Percentiles rank a stretch among this genome's conserved stretches.
phyloP scores from a whole-genome alignment of 78 protist genomes.

The slime mould (Dictyostelium discoideum) region DNA sequence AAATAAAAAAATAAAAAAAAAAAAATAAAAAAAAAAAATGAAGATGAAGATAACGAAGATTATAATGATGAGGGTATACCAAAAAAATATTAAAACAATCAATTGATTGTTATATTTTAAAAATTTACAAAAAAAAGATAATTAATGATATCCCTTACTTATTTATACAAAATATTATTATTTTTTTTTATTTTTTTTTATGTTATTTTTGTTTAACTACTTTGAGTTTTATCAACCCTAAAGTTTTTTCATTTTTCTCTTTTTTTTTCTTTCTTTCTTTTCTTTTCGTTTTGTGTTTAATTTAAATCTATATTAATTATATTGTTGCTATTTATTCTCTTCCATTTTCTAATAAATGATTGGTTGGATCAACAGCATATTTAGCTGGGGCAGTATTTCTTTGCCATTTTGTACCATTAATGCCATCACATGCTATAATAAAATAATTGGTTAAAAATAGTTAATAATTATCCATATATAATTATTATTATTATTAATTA shows the following conservation, averaged over 20 bases:
- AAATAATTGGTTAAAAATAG: neutral
- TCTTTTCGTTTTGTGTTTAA: too few species aligned
- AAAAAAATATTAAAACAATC: too few species aligned
- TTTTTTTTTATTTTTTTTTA: too few species aligned
- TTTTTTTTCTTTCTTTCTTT: too few species aligned
- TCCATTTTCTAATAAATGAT: conserved; percentile 13
- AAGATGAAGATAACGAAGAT: too few species aligned
- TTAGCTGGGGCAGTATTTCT: conserved; percentile 62
- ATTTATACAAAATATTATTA: neutral
- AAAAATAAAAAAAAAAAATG: too few species aligned
- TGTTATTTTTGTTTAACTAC: neutral
- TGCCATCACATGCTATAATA: conserved; percentile 55
- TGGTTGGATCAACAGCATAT: conserved; percentile 46
- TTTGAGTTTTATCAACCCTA: neutral
- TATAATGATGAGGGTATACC: too few species aligned
- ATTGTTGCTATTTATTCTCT: neutral
- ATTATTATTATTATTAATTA: neutral
- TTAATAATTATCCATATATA: neutral
- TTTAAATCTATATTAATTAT: too few species aligned
- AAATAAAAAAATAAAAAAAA: too few species aligned
- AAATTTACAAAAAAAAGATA: too few species aligned
- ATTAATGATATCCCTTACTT: neutral
- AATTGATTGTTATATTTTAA: too few species aligned
- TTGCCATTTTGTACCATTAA: conserved; percentile 71
- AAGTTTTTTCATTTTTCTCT: too few species aligned